These are phyloP conservation scores for Penicillium sp. DNA, from an alignment of 2,329 filamentous ascomycete genomes.

Conservation along the genomic window DNA sequence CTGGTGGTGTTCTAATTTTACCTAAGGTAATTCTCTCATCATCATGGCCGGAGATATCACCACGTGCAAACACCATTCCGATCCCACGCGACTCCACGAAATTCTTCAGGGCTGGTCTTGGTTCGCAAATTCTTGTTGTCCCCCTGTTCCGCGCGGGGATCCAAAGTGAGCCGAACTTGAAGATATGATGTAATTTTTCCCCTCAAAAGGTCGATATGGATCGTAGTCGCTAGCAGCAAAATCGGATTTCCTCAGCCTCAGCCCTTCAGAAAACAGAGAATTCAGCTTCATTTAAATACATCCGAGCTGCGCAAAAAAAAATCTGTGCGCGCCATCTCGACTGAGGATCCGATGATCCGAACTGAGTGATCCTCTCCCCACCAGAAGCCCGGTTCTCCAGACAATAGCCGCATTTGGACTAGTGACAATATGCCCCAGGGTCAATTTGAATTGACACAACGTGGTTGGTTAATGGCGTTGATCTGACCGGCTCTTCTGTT, in stretches of 20 bases:
- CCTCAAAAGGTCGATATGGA: background rate
- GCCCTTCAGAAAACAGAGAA: background rate
- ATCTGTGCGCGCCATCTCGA: background rate
- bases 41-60: constrained; percentile 20
- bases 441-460: background rate
- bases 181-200: constrained; percentile 16
- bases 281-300: background rate
- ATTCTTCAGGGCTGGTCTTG: background rate
- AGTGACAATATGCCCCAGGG: constrained; percentile 11
- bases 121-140: background rate
- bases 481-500: background rate
- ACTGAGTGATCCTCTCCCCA: constrained; percentile 3
- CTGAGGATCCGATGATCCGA: background rate
- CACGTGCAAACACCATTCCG: constrained; percentile 21
- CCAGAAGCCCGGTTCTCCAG: constrained; percentile 15
- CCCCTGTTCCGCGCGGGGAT: background rate
- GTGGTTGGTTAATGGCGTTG: constrained; percentile 13
- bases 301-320: background rate
- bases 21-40: constrained; percentile 12
- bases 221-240: background rate
- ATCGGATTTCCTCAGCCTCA: background rate
- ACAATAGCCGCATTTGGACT: constrained; percentile 21
- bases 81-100: background rate
- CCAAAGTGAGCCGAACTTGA: background rate
- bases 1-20: constrained; percentile 2